A percentile compares a stretch with the other conserved stretches of the same genome.
Evolutionary conservation across 129 eudicot genomes (phyloP).

Genomic region (Artemisia argyi): DNA sequence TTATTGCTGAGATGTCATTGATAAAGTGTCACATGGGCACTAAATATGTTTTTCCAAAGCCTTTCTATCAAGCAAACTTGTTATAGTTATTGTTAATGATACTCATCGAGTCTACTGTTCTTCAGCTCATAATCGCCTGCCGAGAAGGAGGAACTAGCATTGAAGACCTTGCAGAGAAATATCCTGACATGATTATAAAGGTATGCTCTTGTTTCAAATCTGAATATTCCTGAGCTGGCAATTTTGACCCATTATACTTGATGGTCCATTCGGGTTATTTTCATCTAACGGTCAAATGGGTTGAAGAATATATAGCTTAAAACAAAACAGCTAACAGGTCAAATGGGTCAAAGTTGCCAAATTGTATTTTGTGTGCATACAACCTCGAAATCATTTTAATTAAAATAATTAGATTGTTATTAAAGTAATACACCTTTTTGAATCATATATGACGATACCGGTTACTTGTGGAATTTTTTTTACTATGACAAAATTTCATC

Average conservation of each 20-base stretch:
- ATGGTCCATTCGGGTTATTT: no score
- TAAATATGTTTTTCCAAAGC: not conserved
- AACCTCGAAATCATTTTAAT: not conserved
- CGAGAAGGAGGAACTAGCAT: constrained; percentile 96
- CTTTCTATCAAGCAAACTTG: not conserved
- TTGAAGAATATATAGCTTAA: no score
- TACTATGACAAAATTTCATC: not conserved
- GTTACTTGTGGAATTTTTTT: not conserved
- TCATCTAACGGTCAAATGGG: no score
- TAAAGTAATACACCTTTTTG: no score
- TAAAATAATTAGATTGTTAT: no score
- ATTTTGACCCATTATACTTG: not conserved
- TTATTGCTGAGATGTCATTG: not conserved
- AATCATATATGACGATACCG: no score
- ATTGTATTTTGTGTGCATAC: not conserved
- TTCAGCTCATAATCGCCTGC: constrained; percentile 91
- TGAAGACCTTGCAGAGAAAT: constrained; percentile 98
- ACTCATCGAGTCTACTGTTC: constrained; percentile 15
- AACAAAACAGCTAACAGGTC: no score
- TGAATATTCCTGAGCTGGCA: not conserved
- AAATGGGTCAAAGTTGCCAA: not conserved
- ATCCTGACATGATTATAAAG: constrained; percentile 93
- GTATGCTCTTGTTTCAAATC: constrained; percentile 29
- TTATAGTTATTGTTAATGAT: constrained; percentile 1
- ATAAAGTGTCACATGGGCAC: not conserved